phyloP scores from a whole-genome alignment of 495 filamentous ascomycete genomes.

The Podospora australis region DNA sequence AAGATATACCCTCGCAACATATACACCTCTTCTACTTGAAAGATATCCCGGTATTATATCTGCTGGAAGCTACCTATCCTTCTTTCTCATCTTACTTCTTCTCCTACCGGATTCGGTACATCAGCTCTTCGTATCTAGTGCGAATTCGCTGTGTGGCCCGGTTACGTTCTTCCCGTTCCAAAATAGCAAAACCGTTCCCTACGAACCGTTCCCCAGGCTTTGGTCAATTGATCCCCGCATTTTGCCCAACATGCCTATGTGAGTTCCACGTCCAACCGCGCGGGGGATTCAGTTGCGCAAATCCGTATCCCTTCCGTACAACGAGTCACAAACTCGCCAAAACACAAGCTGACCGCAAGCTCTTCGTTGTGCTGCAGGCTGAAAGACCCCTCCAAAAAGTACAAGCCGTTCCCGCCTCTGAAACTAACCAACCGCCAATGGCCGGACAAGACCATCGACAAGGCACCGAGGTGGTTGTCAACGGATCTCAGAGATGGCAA shows the following conservation, averaged over 20 bases:
- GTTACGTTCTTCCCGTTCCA: neutral
- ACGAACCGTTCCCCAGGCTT: neutral
- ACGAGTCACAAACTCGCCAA: slow-evolving; percentile 11
- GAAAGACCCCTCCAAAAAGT: slow-evolving; percentile 89
- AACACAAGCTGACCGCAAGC: slow-evolving; percentile 8
- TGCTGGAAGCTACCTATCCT: too few species aligned
- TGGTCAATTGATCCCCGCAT: slow-evolving; percentile 2
- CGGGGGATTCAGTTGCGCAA: too few species aligned
- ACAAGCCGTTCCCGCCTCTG: slow-evolving; percentile 68
- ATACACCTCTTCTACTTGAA: too few species aligned
- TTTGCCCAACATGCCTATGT: slow-evolving; percentile 31
- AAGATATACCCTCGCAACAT: too few species aligned
- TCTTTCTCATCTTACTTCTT: too few species aligned
- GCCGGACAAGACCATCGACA: slow-evolving; percentile 73
- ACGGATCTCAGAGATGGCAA: slow-evolving; percentile 86
- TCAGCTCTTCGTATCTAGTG: too few species aligned
- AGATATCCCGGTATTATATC: too few species aligned
- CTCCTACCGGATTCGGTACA: too few species aligned
- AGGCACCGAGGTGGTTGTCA: slow-evolving; percentile 77
- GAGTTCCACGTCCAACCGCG: too few species aligned
- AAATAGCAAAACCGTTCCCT: neutral
- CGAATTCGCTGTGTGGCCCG: too few species aligned
- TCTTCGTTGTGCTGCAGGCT: slow-evolving; percentile 57
- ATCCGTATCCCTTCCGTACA: slow-evolving; percentile 10
- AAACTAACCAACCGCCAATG: slow-evolving; percentile 84